Evolutionary conservation across 192 early-diverging fungal species (phyloP).

Genomic region (Umbelopsis vinacea): DNA sequence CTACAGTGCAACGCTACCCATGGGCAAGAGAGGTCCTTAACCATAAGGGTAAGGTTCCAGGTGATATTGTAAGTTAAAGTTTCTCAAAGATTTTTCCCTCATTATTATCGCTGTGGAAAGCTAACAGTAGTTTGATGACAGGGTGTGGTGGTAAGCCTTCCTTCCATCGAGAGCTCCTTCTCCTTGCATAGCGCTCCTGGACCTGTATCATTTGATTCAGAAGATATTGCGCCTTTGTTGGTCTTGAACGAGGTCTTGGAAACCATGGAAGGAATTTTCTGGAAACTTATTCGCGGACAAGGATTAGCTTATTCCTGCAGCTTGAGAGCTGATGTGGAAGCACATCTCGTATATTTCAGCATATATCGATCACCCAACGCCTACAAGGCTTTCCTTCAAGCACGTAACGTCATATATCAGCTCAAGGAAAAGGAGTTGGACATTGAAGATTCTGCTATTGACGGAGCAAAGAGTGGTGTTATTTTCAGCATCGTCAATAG

Average conservation of each 20-base stretch:
- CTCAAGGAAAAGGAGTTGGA: slow-evolving; percentile 50
- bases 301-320: slow-evolving; percentile 59
- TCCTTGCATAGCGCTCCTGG: slow-evolving; percentile 52
- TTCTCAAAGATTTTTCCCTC: neutral
- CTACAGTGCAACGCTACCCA: slow-evolving; percentile 19
- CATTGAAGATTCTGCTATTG: slow-evolving; percentile 51
- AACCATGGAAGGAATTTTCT: slow-evolving; percentile 63
- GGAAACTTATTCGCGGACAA: slow-evolving; percentile 64
- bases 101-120: neutral
- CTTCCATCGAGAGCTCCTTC: slow-evolving; percentile 61
- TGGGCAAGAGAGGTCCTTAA: slow-evolving; percentile 31
- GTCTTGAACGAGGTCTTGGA: slow-evolving; percentile 59
- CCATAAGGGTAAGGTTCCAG: slow-evolving; percentile 27
- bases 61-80: slow-evolving; percentile 26
- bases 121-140: neutral
- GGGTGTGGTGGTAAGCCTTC: slow-evolving; percentile 54
- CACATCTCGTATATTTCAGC: slow-evolving; percentile 52
- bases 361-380: slow-evolving; percentile 59
- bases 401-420: slow-evolving; percentile 52
- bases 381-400: slow-evolving; percentile 57
- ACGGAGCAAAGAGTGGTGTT: slow-evolving; percentile 63
- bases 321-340: slow-evolving; percentile 49
- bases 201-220: slow-evolving; percentile 48
- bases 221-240: slow-evolving; percentile 57
- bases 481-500: slow-evolving; percentile 55